A percentile compares a stretch with the other conserved stretches of the same genome.
Conservation (phyloP, 2,329 filamentous ascomycete genomes). For the Aspergillus versicolor region DNA sequence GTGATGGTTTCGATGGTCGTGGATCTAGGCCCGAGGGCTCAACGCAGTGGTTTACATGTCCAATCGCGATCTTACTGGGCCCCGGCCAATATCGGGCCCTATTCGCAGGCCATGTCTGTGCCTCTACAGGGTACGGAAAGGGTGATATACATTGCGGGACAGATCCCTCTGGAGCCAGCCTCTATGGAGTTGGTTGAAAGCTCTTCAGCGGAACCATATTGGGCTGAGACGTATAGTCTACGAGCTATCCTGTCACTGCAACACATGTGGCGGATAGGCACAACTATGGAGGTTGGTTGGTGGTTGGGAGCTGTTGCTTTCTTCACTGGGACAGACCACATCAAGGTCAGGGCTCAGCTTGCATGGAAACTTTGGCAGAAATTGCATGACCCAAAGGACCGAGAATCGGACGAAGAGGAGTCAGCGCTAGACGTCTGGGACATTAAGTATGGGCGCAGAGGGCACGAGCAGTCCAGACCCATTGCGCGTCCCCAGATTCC, state of each 20-base stretch:
- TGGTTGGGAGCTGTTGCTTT: conserved; percentile 78
- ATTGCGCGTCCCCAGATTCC: conserved; percentile 23
- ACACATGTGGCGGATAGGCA: conserved; percentile 81
- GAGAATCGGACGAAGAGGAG: conserved; percentile 39
- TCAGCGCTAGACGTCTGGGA: conserved; percentile 49
- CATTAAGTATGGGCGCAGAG: conserved; percentile 57
- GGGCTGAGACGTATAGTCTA: conserved; percentile 47
- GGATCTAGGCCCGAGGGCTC: conserved; percentile 33
- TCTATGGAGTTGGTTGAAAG: conserved; percentile 61
- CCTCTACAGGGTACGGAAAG: conserved; percentile 28
- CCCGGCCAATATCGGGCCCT: conserved; percentile 94
- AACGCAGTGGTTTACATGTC: conserved; percentile 69
- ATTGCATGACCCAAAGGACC: conserved; percentile 26
- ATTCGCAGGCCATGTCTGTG: conserved; percentile 76
- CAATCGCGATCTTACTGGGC: conserved; percentile 97
- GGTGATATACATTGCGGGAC: conserved; percentile 74
- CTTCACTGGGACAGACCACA: conserved; percentile 51
- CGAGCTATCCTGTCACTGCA: conserved; percentile 76
- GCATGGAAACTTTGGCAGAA: conserved; percentile 49
- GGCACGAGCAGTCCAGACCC: conserved; percentile 34
- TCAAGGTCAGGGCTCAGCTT: conserved; percentile 34
- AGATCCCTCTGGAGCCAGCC: conserved; percentile 82
- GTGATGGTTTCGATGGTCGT: conserved; percentile 60
- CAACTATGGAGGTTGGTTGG: conserved; percentile 68
- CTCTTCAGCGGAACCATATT: conserved; percentile 22